Evolutionary conservation across 345 rosid species (phyloP).

Genomic region (Moringa oleifera): DNA sequence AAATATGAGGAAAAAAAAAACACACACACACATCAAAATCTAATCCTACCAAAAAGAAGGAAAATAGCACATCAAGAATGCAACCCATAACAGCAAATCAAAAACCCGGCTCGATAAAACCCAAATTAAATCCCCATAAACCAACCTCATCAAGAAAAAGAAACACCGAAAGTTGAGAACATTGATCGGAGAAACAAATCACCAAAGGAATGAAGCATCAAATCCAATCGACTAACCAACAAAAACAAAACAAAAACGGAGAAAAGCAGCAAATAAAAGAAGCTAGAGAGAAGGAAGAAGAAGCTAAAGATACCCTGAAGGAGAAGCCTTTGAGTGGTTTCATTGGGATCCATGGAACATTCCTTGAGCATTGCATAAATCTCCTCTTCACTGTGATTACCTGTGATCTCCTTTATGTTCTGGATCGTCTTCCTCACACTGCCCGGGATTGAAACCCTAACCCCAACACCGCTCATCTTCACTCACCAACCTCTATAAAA

Average conservation of each 20-base stretch:
- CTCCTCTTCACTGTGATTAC: constrained; percentile 84
- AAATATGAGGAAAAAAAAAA: no score
- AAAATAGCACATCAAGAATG: constrained; percentile 4
- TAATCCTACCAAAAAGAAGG: neutral
- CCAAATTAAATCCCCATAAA: constrained; percentile 15
- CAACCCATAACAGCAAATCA: constrained; percentile 17
- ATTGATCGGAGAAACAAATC: neutral
- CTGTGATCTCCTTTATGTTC: constrained; percentile 67
- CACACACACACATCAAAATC: constrained; percentile 12
- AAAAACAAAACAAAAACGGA: constrained; percentile 9
- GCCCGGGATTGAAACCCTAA: constrained; percentile 69
- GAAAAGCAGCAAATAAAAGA: constrained; percentile 8
- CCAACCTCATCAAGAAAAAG: constrained; percentile 1
- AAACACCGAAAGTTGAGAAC: neutral
- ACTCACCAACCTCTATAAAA: constrained; percentile 16
- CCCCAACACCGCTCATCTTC: constrained; percentile 74
- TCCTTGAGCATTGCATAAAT: constrained; percentile 88
- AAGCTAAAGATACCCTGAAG: constrained; percentile 41
- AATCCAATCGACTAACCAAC: neutral
- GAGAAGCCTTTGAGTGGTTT: constrained; percentile 68
- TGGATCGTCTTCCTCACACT: constrained; percentile 64
- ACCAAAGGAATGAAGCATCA: constrained; percentile 15
- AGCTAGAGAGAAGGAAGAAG: neutral
- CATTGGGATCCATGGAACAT: constrained; percentile 92
- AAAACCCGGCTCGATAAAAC: constrained; percentile 10